phyloP scores from a whole-genome alignment of 2,329 filamentous ascomycete genomes.

The Fusarium nematophilum region DNA sequence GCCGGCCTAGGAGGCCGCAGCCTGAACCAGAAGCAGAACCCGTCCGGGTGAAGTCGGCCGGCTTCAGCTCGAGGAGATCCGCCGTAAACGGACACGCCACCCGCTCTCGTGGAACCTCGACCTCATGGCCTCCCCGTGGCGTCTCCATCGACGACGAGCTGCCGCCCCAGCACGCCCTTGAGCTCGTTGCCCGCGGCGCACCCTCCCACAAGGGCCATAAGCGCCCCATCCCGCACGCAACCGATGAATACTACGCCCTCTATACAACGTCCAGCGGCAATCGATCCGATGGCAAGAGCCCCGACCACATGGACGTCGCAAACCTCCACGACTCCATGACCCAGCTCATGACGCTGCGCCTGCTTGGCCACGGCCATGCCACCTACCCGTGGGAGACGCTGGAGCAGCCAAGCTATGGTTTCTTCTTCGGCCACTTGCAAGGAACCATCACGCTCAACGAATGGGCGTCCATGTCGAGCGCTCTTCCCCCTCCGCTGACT shows the following conservation, averaged over 20 bases:
- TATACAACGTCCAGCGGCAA: constrained; percentile 63
- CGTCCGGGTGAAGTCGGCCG: constrained; percentile 24
- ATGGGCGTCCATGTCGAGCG: constrained; percentile 71
- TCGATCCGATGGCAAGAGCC: constrained; percentile 51
- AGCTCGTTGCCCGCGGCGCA: constrained; percentile 68
- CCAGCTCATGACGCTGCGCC: constrained; percentile 67
- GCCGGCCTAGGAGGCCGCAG: constrained; percentile 56
- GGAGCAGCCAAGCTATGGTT: constrained; percentile 79
- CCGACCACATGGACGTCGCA: constrained; percentile 58
- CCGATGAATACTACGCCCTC: constrained; percentile 66
- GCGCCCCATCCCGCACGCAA: constrained; percentile 64
- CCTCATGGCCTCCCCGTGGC: constrained; percentile 68
- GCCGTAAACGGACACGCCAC: constrained; percentile 31
- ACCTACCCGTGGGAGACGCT: constrained; percentile 74
- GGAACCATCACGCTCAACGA: constrained; percentile 80
- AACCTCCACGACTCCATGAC: constrained; percentile 67
- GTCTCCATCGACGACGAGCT: constrained; percentile 62
- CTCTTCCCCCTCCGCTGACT: constrained; percentile 64
- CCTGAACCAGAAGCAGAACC: constrained; percentile 42
- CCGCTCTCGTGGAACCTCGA: constrained; percentile 51
- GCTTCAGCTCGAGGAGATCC: constrained; percentile 25
- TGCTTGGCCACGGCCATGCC: constrained; percentile 57
- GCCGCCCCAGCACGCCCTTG: constrained; percentile 64
- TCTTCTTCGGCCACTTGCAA: constrained; percentile 72
- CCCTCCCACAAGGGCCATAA: constrained; percentile 67